Evolutionary conservation across 352 stramenopile genomes (phyloP), one percentile per base, ranked within the genome.

Genomic region (Phytophthora colocasiae): DNA sequence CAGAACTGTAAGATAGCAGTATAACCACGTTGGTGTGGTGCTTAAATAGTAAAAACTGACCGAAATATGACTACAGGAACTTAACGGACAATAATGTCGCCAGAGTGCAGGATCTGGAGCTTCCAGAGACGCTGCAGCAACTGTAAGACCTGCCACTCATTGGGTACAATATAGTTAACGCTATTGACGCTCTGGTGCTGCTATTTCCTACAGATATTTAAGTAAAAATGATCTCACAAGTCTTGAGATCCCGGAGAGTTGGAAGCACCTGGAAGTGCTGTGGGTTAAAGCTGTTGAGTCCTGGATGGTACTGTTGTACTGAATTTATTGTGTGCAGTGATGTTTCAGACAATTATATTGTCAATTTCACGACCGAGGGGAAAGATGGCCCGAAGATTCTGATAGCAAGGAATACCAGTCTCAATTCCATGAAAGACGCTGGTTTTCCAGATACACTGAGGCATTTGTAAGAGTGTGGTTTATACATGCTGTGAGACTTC

Each of bases 271-370:
- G 17, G 27, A 70, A 26, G 27, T 73, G 36, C 48, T 73, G 66
- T 73, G 48, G 62, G 66, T 64, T 10, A 34, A 32, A 43, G 38
- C 15, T 44, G 26, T 0, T 36, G 2, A 32, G 11, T 29, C 0
- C n/a, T 53, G 19, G 40, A 4, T 52, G 24, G 36, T 4, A 14
- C 31, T 14, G 4, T 36, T 36, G 1, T 36, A 32, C n/a, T 34
- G 27, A 38, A 52, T 5, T n/a, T 46, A 32, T 11, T 53, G 36
- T 44, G 14, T 2, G 8, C 43, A 78, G 70, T 31, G 51, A 71
- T 58, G 66, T 75, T 3, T 78, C 70, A 4, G 43, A 68, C 39
- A 78, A 78, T 36, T 61, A 61, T 2, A 78, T 78, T 46, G 31
- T 40, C n/a, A 59, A 62, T 15, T 62, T 78, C 10, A 58, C 66